Conservation (phyloP, 2,329 filamentous ascomycete species). For the Zymoseptoria pseudotritici region DNA sequence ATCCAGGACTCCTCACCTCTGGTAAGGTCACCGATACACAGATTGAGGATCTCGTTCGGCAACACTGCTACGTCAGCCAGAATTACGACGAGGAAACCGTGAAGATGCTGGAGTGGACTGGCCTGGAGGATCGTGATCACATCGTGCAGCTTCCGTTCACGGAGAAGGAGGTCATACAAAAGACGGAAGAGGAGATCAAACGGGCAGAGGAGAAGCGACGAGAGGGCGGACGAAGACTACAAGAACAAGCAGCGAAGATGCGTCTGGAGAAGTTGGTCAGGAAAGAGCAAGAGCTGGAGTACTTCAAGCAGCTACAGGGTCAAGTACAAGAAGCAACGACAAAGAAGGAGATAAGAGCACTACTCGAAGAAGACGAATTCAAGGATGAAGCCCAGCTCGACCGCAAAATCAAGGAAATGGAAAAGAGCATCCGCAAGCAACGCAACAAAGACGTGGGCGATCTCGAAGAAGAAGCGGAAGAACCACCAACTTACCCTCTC, state of each 20-base stretch:
- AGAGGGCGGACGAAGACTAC: conserved; percentile 81
- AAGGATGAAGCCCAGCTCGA: conserved; percentile 86
- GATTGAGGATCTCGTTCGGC: conserved; percentile 75
- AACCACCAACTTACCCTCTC: conserved; percentile 77
- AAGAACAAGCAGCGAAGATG: conserved; percentile 97
- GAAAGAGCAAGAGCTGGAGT: conserved; percentile 92
- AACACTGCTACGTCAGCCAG: conserved; percentile 83
- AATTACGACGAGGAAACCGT: conserved; percentile 74
- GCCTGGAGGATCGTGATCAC: conserved; percentile 79
- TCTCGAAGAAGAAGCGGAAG: conserved; percentile 66
- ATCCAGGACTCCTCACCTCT: conserved; percentile 65
- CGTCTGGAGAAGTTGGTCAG: conserved; percentile 87
- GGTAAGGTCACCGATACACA: conserved; percentile 75
- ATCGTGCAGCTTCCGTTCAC: conserved; percentile 91
- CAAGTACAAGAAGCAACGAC: conserved; percentile 62
- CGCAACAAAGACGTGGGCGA: conserved; percentile 89
- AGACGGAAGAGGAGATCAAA: conserved; percentile 88
- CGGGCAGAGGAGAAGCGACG: conserved; percentile 88
- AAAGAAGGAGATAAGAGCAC: conserved; percentile 82
- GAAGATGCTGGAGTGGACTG: conserved; percentile 80
- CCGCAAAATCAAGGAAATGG: conserved; percentile 76
- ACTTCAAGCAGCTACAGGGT: conserved; percentile 76
- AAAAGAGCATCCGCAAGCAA: conserved; percentile 81
- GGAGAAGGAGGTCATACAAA: conserved; percentile 82
- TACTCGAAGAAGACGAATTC: conserved; percentile 79